Base-by-base conservation (phyloP, 2,329 filamentous ascomycete genomes). In the Albifimbria verrucaria region DNA sequence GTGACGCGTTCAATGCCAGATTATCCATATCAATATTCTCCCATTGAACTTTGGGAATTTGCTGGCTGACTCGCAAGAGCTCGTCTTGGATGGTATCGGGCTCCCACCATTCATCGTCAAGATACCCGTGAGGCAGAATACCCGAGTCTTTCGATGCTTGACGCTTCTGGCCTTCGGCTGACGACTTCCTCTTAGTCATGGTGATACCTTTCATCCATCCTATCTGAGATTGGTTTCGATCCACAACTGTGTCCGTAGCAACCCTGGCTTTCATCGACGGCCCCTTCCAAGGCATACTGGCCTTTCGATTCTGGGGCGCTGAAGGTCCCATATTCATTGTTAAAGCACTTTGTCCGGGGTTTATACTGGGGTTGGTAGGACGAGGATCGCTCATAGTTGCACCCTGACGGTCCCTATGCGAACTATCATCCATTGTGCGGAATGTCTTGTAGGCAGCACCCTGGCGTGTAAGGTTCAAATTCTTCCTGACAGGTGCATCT, bases 391-490 rank as follows among this genome's bases (percentile, higher is more conserved):
- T 86, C 78, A 87, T 87, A 1, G 82, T 86, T 2, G 81, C 77
- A 41, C 72, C 72, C 59, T 80, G 80, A 55, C 83, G 83, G 53
- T 88, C 84, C 22, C 79, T 74, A 46, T 78, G 77, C 39, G 77
- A 68, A 47, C 74, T 75, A 52, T 83, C 82, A 51, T 88, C 86
- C 20, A 88, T 78, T 41, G 91, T 85, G 45, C 90, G 85, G 63
- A 93, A 97, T 0, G 90, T 93, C 67, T 88, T 90, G 74, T 97
- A 97, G 2, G 80, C 75, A 6, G 92, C 91, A 11, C 92, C 92
- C 67, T 87, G 87, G n/a, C 92, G 84, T 12, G 92, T 96, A 42
- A 92, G 74, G 50, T 82, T 86, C 10, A 92, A 73, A 25, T 81
- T 85, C 39, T 83, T 83, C 7, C 79, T 79, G 20, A 87, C 82